phyloP scores from a whole-genome alignment of 2,329 filamentous ascomycete genomes.

The Venturia carpophila region DNA sequence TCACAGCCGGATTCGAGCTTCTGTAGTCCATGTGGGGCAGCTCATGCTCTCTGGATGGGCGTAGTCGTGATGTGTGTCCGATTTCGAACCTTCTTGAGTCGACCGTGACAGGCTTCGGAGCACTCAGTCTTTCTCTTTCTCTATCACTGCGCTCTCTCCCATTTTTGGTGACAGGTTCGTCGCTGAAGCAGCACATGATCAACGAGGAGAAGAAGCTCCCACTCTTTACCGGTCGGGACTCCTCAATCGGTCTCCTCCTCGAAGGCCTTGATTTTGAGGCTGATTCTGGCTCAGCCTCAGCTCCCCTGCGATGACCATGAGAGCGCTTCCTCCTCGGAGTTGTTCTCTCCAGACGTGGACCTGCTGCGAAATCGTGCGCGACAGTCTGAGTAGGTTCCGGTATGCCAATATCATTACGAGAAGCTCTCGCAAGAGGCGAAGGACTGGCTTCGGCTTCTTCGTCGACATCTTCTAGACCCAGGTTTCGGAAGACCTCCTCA shows the following conservation, averaged over 20 bases:
- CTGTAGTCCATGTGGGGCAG: background rate
- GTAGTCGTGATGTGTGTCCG: background rate
- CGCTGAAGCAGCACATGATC: slow-evolving; percentile 6
- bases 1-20: slow-evolving; percentile 2
- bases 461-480: slow-evolving; percentile 18
- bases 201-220: background rate
- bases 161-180: background rate
- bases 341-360: background rate
- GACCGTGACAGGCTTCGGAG: background rate
- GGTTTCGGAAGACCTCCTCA: slow-evolving; percentile 14
- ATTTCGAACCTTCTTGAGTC: background rate
- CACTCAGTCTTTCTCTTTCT: background rate
- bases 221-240: background rate
- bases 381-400: slow-evolving; percentile 10
- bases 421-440: background rate
- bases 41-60: background rate
- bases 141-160: background rate
- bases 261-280: background rate
- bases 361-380: slow-evolving; percentile 4
- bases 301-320: background rate
- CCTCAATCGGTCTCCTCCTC: background rate
- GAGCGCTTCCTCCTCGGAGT: background rate
- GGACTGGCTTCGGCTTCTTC: slow-evolving; percentile 14
- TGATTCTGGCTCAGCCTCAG: background rate
- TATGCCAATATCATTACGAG: background rate